Percentiles rank a stretch among this genome's conserved stretches.
Conservation (phyloP, 768 basidiomycete genomes). For the Erythrobasidium yunnanense region DNA sequence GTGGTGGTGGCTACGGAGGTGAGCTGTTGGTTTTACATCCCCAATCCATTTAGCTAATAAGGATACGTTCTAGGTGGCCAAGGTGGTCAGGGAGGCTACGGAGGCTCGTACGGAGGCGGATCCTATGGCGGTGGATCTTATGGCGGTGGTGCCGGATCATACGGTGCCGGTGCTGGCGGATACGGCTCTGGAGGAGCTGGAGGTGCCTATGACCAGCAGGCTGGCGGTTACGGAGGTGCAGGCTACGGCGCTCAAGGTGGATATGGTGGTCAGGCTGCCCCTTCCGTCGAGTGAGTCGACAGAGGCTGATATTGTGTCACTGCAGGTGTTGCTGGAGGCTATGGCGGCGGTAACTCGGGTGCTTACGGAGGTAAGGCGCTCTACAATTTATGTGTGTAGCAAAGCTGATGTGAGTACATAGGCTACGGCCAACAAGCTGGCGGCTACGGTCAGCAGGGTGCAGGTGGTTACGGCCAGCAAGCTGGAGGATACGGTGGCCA, state of each 20-base stretch:
- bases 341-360: not conserved
- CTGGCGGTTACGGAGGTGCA: not conserved
- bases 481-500: not conserved
- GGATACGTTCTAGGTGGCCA: not conserved
- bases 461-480: not conserved
- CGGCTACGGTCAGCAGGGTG: not conserved
- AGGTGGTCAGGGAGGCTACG: not conserved
- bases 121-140: not conserved
- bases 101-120: slow-evolving; percentile 21
- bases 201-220: not conserved
- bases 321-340: slow-evolving; percentile 1
- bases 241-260: slow-evolving; percentile 10
- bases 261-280: too few relatives aligned
- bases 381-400: too few relatives aligned
- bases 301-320: too few relatives aligned
- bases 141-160: not conserved
- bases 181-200: not conserved
- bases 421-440: not conserved
- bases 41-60: not conserved
- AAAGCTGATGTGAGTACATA: not conserved
- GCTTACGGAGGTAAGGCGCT: not conserved
- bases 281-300: too few relatives aligned
- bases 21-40: not conserved
- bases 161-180: slow-evolving; percentile 13
- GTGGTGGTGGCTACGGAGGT: not conserved